These are phyloP conservation scores for Microbotryum silenes-acaulis DNA, from an alignment of 1,284 basidiomycete genomes.

Conservation along the genomic window DNA sequence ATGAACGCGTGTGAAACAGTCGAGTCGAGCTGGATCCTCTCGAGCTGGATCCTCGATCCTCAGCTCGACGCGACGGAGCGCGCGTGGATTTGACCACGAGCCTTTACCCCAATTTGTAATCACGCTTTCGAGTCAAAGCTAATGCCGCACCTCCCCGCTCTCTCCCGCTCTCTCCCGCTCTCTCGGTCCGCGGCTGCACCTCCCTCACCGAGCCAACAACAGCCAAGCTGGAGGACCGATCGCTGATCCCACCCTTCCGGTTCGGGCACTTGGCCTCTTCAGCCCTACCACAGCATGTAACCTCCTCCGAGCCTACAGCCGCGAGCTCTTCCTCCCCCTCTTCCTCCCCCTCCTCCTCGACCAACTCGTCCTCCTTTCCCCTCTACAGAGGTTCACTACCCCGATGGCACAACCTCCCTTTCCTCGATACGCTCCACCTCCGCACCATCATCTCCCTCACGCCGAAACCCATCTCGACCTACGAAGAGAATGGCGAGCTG, in stretches of 20 bases:
- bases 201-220: not conserved
- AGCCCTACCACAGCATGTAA: not conserved
- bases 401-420: constrained; percentile 7
- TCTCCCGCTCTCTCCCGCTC: too few relatives aligned
- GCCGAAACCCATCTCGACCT: constrained; percentile 5
- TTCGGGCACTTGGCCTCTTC: constrained; percentile 5
- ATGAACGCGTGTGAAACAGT: too few relatives aligned
- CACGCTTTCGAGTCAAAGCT: not conserved
- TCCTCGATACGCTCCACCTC: constrained; percentile 10
- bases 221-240: not conserved
- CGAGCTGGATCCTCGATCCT: too few relatives aligned
- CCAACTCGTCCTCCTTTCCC: not conserved
- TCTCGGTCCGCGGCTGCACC: too few relatives aligned
- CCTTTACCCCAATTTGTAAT: too few relatives aligned
- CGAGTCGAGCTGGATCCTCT: too few relatives aligned
- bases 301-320: too few relatives aligned
- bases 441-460: constrained; percentile 6
- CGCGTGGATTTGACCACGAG: not conserved
- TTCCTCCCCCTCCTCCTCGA: not conserved
- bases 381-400: constrained; percentile 14
- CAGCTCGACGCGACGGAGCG: too few relatives aligned
- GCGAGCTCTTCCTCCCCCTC: too few relatives aligned
- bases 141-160: too few relatives aligned
- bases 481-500: not conserved
- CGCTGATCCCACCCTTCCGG: constrained; percentile 2